These are phyloP conservation scores for Primulina tabacum DNA, from an alignment of 257 asterid species.

Conservation along the genomic window DNA sequence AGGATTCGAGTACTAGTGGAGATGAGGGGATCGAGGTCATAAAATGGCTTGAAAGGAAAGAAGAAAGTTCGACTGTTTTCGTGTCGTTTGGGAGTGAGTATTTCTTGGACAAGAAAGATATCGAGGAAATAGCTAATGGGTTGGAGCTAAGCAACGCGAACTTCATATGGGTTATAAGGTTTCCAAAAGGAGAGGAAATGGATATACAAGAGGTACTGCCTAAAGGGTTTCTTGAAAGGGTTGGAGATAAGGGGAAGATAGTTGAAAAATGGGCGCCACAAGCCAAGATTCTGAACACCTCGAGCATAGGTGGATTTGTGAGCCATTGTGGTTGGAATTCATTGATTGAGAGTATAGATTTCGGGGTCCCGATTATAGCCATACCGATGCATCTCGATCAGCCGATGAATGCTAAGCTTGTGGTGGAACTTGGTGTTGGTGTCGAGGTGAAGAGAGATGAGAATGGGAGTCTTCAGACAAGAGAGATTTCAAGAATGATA, in stretches of 20 bases:
- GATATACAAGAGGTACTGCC: neutral
- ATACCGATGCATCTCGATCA: neutral
- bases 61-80: neutral
- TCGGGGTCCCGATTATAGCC: neutral
- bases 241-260: neutral
- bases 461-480: neutral
- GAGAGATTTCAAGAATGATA: neutral
- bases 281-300: neutral
- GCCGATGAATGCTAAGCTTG: neutral
- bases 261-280: neutral
- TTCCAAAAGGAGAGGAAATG: neutral
- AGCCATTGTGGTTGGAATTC: neutral
- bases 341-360: neutral
- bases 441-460: neutral
- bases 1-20: neutral
- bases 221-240: neutral
- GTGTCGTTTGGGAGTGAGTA: neutral
- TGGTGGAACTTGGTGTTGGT: neutral
- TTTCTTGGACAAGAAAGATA: neutral
- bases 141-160: neutral
- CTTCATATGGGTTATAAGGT: neutral
- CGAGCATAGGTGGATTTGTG: neutral
- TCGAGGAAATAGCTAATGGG: neutral
- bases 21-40: neutral
- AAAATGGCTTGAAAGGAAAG: neutral